phyloP scores from a whole-genome alignment of 345 rosid genomes.

The Hibiscus syriacus region DNA sequence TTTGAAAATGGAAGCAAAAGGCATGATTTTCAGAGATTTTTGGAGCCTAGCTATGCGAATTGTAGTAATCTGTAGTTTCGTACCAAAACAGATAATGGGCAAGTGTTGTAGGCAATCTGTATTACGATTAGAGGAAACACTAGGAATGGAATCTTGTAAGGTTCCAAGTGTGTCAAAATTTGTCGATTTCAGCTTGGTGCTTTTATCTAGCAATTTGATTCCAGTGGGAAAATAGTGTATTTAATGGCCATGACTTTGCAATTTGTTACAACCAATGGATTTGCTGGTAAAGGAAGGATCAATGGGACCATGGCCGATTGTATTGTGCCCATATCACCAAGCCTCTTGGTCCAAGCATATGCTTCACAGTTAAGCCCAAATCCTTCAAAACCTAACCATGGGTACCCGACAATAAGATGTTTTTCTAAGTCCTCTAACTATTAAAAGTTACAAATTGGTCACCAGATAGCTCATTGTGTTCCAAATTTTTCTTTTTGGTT shows the following conservation, averaged over 20 bases:
- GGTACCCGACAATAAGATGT: too few species aligned
- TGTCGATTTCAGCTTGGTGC: background rate
- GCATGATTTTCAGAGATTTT: constrained; percentile 14
- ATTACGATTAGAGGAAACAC: background rate
- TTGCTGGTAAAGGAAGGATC: too few species aligned
- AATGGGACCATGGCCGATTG: too few species aligned
- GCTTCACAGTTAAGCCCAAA: too few species aligned
- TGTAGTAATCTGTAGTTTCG: constrained; percentile 15
- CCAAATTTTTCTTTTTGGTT: too few species aligned
- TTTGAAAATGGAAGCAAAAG: constrained; percentile 17
- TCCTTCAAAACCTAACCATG: too few species aligned
- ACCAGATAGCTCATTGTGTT: too few species aligned
- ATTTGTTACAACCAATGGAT: background rate
- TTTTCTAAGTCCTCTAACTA: too few species aligned
- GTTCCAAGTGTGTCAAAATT: background rate
- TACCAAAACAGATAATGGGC: background rate
- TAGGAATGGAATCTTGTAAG: background rate
- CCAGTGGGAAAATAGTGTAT: background rate
- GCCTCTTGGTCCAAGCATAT: too few species aligned
- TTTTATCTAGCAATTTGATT: background rate
- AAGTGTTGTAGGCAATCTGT: background rate
- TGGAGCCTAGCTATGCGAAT: constrained; percentile 12
- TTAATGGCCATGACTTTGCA: background rate
- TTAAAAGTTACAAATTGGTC: too few species aligned
- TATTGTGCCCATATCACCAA: too few species aligned